Conservation (phyloP, 164 flowering plant species). For the Vitis rupestris region DNA sequence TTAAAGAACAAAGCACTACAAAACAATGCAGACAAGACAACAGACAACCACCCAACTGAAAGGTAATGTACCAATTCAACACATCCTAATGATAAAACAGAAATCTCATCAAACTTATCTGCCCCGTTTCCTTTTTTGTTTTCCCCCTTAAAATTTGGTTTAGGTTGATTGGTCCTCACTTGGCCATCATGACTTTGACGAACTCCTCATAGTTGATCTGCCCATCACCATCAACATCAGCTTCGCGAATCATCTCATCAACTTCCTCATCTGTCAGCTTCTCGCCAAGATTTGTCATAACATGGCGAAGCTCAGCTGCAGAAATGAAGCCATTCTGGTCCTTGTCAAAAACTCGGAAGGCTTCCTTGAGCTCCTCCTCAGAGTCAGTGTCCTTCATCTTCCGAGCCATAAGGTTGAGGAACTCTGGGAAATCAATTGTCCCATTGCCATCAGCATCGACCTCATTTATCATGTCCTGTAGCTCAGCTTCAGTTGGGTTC, state of each 20-base stretch:
- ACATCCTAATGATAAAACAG: constrained; percentile 22
- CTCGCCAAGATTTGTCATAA: constrained; percentile 66
- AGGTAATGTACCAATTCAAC: constrained; percentile 22
- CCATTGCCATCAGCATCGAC: constrained; percentile 66
- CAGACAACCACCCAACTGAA: constrained; percentile 13
- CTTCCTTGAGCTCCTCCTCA: constrained; percentile 65
- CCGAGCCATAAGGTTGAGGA: constrained; percentile 60
- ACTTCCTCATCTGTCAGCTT: constrained; percentile 65
- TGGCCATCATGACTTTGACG: constrained; percentile 70
- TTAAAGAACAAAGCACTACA: constrained; percentile 15
- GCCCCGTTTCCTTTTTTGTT: constrained; percentile 14
- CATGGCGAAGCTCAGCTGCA: constrained; percentile 63
- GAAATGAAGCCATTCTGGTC: constrained; percentile 64
- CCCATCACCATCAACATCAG: constrained; percentile 64
- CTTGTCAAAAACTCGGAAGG: constrained; percentile 58
- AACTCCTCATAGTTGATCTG: constrained; percentile 67
- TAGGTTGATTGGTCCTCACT: constrained; percentile 33
- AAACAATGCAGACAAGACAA: constrained; percentile 30
- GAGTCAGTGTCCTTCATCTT: constrained; percentile 67
- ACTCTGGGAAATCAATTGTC: constrained; percentile 63
- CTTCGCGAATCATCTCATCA: constrained; percentile 65
- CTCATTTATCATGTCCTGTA: constrained; percentile 62
- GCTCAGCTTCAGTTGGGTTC: constrained; percentile 64
- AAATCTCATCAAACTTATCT: constrained; percentile 31
- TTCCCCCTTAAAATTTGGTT: constrained; percentile 1